Evolutionary conservation across 768 basidiomycete species (phyloP).

Genomic region (Dioszegia hungarica): DNA sequence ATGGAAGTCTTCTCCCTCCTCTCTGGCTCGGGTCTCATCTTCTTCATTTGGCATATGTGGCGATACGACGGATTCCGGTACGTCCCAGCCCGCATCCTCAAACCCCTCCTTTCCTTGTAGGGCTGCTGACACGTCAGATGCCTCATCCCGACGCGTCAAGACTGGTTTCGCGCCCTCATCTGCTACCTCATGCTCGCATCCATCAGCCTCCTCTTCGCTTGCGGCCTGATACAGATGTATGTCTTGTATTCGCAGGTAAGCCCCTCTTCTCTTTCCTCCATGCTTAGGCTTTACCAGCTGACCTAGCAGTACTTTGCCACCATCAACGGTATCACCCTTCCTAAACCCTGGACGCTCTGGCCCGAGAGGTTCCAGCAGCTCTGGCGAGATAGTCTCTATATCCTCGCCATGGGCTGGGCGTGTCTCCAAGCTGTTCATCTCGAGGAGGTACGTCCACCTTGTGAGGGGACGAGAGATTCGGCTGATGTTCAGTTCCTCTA

Average conservation of each 20-base stretch:
- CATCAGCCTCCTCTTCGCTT: slow-evolving; percentile 7
- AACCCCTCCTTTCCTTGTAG: no score
- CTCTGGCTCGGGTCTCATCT: slow-evolving; percentile 20
- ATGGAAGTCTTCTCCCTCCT: slow-evolving; percentile 13
- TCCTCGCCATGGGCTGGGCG: slow-evolving; percentile 27
- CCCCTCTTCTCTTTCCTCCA: neutral
- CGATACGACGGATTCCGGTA: slow-evolving; percentile 32
- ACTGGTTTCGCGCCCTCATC: slow-evolving; percentile 29
- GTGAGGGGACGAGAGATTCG: neutral
- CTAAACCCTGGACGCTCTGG: slow-evolving; percentile 31
- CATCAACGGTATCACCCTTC: slow-evolving; percentile 13
- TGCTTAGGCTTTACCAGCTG: slow-evolving; percentile 1
- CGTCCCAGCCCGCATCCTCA: no score
- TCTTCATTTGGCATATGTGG: slow-evolving; percentile 40
- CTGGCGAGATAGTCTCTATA: slow-evolving; percentile 11
- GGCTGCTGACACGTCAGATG: slow-evolving; percentile 16
- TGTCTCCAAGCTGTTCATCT: slow-evolving; percentile 31
- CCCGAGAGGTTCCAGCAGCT: slow-evolving; percentile 9
- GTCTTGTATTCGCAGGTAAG: slow-evolving; percentile 26
- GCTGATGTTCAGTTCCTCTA: slow-evolving; percentile 25
- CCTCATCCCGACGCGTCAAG: slow-evolving; percentile 13
- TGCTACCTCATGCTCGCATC: slow-evolving; percentile 18
- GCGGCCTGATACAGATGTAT: slow-evolving; percentile 14
- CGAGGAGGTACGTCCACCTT: slow-evolving; percentile 25
- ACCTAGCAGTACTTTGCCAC: slow-evolving; percentile 27